Evolutionary conservation across 2,329 filamentous ascomycete genomes (phyloP), one percentile per base, ranked within the genome.

Genomic region (Colletotrichum sp.): DNA sequence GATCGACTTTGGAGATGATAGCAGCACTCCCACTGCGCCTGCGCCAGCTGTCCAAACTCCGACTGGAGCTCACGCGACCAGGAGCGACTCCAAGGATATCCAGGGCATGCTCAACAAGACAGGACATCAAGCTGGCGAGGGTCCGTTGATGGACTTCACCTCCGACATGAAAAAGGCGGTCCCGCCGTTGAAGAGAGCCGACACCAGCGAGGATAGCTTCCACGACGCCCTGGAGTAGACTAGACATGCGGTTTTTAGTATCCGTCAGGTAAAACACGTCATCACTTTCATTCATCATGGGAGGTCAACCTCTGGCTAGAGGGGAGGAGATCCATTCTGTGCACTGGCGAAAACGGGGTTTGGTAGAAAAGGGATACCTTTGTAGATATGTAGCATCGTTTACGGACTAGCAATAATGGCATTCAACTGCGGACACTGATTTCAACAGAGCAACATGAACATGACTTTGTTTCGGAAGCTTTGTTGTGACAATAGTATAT

Each of bases 71-170:
- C 64, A 77, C 12, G 65, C 55, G 55, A 13, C 66, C 22, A 44
- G 59, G 16, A 72, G 64, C 32, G 71, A 67, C 36, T 75, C 77
- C 25, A 63, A 86, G 77, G 86, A 89, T 66, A 88, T 90, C 44
- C 80, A 87, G 44, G 73, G 78, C 12, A 80, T 90, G 82, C 83
- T 91, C 22, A 80, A 84, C 34, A 82, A 86, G 11, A 91, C 90
- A 7, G 88, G 89, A 15, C 86, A 85, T 72, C 86, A 84, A 22
- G 84, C 86, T 2, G 77, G 80, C 7, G 83, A 87, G 1, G 89
- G 90, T 0, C 88, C 90, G 2, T 82, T 92, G 64, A 86, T 92
- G 39, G 89, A 93, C 80, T 92, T 93, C 74, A 85, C 88, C 19
- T 80, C 87, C 13, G 91, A 92, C 73, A 59, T 92, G 81, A 89